Evolutionary conservation across 1,284 basidiomycete genomes (phyloP).

Genomic region (Boletus sp.): DNA sequence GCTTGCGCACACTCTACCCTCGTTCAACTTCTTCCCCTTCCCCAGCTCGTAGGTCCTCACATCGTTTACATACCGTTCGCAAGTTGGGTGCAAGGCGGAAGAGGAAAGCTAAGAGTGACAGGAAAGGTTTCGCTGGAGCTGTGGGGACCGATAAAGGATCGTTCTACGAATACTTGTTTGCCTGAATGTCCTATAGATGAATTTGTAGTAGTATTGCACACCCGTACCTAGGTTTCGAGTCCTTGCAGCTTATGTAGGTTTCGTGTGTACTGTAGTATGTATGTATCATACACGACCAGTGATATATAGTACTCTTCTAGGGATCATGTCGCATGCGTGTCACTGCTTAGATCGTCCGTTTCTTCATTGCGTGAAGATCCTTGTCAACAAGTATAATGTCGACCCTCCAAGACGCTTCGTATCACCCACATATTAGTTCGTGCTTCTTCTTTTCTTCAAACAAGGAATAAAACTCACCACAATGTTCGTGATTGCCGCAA

Average conservation of each 20-base stretch:
- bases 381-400: constrained; percentile 59
- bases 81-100: constrained; percentile 10
- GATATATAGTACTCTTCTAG: constrained; percentile 6
- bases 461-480: constrained; percentile 41
- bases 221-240: background rate
- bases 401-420: constrained; percentile 59
- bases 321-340: background rate
- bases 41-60: constrained; percentile 34
- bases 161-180: constrained; percentile 45
- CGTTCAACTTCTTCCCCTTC: constrained; percentile 44
- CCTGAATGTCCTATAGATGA: constrained; percentile 23
- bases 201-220: too few species aligned
- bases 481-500: constrained; percentile 73
- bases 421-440: constrained; percentile 7
- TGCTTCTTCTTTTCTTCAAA: background rate
- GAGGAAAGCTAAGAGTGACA: constrained; percentile 17
- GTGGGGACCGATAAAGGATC: constrained; percentile 7
- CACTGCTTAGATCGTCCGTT: background rate
- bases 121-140: constrained; percentile 19
- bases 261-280: background rate
- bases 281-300: constrained; percentile 3
- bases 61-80: constrained; percentile 19
- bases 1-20: constrained; percentile 14
- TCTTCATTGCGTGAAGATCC: constrained; percentile 58
- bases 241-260: background rate